phyloP scores from a whole-genome alignment of 306 rosid genomes.

The Cucumis melo region DNA sequence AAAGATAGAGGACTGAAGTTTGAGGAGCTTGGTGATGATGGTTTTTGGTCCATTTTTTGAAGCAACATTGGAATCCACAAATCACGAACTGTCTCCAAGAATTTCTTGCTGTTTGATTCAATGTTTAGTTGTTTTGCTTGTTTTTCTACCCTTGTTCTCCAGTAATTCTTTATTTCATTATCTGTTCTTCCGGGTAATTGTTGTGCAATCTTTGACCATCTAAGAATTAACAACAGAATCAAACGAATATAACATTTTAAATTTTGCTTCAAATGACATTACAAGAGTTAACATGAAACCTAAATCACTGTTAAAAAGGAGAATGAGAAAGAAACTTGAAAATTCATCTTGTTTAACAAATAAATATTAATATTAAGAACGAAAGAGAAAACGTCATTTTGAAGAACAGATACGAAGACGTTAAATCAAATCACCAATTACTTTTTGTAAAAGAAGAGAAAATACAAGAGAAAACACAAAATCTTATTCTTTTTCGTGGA shows the following conservation, averaged over 20 bases:
- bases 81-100: slow-evolving; percentile 55
- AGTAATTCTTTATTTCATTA: slow-evolving; percentile 82
- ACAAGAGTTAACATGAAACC: too few species aligned
- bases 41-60: slow-evolving; percentile 52
- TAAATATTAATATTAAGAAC: too few species aligned
- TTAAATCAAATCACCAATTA: too few species aligned
- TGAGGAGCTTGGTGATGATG: slow-evolving; percentile 8
- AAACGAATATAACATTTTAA: neutral
- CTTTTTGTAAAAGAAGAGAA: too few species aligned
- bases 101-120: slow-evolving; percentile 61
- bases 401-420: too few species aligned
- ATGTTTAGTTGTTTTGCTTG: slow-evolving; percentile 81
- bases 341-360: too few species aligned
- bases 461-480: too few species aligned
- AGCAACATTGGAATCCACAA: slow-evolving; percentile 78
- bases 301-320: too few species aligned
- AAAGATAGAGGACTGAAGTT: neutral
- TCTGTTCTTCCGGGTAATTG: slow-evolving; percentile 91
- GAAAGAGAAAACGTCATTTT: too few species aligned
- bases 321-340: too few species aligned
- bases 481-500: too few species aligned
- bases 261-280: neutral
- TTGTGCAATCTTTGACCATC: slow-evolving; percentile 93
- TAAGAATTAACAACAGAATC: neutral
- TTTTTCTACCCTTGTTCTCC: slow-evolving; percentile 90